These are phyloP conservation scores for Irpex sp. DNA, from an alignment of 1,284 basidiomycete species.

Conservation along the genomic window DNA sequence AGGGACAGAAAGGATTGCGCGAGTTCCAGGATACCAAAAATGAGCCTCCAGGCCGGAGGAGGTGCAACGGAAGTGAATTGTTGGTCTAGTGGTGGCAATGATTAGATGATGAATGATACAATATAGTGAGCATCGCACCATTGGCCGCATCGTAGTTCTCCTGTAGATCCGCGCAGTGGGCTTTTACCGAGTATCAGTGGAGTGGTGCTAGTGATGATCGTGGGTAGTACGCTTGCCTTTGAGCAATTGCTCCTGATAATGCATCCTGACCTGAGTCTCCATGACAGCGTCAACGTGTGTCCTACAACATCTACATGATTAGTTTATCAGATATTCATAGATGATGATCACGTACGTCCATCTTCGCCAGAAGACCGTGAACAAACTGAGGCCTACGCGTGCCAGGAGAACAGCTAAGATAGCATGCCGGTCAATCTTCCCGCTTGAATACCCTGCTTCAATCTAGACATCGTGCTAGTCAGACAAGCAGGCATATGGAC, in stretches of 20 bases:
- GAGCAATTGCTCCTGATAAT: not conserved
- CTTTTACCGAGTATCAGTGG: not conserved
- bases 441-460: constrained; percentile 1
- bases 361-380: constrained; percentile 1
- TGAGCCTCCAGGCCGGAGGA: constrained; percentile 4
- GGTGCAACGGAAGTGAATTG: not conserved
- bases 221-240: not conserved
- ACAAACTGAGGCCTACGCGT: not conserved
- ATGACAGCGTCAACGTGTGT: not conserved
- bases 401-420: not conserved
- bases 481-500: not conserved
- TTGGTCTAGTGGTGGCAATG: not conserved
- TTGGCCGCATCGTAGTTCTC: not conserved
- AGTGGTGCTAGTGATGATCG: not conserved
- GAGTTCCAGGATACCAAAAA: constrained; percentile 7
- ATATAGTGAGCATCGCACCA: not conserved
- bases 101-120: not conserved
- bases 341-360: constrained; percentile 3
- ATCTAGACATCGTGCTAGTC: not conserved
- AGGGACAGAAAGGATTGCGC: constrained; percentile 1
- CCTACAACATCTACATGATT: not conserved
- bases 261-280: not conserved
- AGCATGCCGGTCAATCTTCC: not conserved
- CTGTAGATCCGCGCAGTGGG: not conserved
- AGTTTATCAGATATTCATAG: not conserved